Evolutionary conservation across 305 asterid species (phyloP).

Genomic region (Rubia balearica): DNA sequence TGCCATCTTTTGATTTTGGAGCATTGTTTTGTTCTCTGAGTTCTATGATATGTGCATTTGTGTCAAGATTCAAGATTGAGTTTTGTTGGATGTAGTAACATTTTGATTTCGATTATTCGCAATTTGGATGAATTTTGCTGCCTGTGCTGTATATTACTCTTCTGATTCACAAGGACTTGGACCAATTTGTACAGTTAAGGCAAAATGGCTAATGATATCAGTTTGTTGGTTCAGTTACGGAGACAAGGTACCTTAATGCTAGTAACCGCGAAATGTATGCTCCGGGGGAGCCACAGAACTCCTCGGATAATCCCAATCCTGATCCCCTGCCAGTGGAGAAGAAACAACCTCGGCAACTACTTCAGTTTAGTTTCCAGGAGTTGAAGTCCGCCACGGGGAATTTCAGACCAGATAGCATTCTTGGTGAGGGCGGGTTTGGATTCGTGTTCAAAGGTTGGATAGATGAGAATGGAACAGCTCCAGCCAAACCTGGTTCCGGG

Average conservation of each 20-base stretch:
- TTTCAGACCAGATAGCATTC: constrained; percentile 90
- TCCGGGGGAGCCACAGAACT: constrained; percentile 54
- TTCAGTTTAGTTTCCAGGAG: constrained; percentile 67
- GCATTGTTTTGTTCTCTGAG: not conserved
- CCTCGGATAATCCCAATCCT: constrained; percentile 38
- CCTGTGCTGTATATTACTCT: too few species aligned
- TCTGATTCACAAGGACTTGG: not conserved
- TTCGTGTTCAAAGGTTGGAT: constrained; percentile 96
- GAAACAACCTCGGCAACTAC: constrained; percentile 49
- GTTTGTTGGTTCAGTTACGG: constrained; percentile 46
- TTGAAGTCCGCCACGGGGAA: constrained; percentile 87
- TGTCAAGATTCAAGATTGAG: not conserved
- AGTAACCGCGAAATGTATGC: constrained; percentile 79
- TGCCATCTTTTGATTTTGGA: not conserved
- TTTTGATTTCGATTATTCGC: too few species aligned
- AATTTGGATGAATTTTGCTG: too few species aligned
- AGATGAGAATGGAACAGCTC: constrained; percentile 76
- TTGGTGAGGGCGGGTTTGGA: constrained; percentile 96
- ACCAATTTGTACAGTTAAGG: not conserved
- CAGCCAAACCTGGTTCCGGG: constrained; percentile 86
- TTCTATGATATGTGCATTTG: not conserved
- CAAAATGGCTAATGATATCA: constrained; percentile 2
- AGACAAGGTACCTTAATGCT: constrained; percentile 71
- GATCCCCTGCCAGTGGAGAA: constrained; percentile 32
- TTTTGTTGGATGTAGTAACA: not conserved